phyloP scores from a whole-genome alignment of 176 grass and related monocot species.

The Aegilops tauschii region DNA sequence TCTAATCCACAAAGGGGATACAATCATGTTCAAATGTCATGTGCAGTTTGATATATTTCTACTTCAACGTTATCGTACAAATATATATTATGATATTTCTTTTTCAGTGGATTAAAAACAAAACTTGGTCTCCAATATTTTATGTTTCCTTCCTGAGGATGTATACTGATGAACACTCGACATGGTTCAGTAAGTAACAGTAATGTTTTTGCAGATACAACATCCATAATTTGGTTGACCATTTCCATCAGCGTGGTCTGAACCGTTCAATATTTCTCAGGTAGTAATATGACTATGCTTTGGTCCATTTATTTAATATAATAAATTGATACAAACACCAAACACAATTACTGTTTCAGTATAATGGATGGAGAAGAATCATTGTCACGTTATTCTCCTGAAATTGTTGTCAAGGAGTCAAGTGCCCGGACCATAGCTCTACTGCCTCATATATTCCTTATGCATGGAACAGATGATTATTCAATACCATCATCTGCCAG shows the following conservation, averaged over 20 bases:
- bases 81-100: neutral
- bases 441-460: constrained; percentile 80
- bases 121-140: neutral
- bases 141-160: neutral
- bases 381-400: constrained; percentile 74
- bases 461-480: constrained; percentile 94
- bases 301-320: constrained; percentile 4
- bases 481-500: constrained; percentile 92
- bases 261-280: constrained; percentile 84
- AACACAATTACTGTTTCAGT: constrained; percentile 52
- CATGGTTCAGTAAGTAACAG: neutral
- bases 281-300: constrained; percentile 41
- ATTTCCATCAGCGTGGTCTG: constrained; percentile 87
- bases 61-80: neutral
- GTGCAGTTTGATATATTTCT: neutral
- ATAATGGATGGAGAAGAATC: constrained; percentile 98
- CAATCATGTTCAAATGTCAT: neutral
- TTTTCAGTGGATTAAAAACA: neutral
- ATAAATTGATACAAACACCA: neutral
- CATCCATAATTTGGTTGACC: constrained; percentile 76
- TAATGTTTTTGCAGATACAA: constrained; percentile 64
- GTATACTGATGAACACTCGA: constrained; percentile 1
- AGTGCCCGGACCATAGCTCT: constrained; percentile 58
- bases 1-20: neutral
- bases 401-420: constrained; percentile 65